These are phyloP conservation scores for Dissophora globulifera DNA, from an alignment of 192 early-diverging fungal species.

Conservation along the genomic window DNA sequence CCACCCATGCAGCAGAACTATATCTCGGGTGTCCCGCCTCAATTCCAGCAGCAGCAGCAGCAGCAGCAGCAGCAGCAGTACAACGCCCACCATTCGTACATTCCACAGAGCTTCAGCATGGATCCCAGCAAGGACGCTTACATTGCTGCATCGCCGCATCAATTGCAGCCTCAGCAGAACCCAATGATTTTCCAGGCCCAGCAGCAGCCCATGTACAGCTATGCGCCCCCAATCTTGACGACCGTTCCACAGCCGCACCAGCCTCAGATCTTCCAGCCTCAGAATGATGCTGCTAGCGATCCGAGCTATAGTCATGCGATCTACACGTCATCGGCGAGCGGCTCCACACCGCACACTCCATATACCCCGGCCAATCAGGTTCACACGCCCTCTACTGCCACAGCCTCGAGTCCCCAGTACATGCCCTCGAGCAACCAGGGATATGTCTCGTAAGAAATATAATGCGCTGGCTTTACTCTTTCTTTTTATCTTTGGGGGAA, in stretches of 20 bases:
- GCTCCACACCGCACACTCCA: conserved; percentile 2
- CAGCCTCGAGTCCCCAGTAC: conserved; percentile 20
- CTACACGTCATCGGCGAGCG: conserved; percentile 2
- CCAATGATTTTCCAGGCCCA: not conserved
- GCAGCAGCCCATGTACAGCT: not conserved
- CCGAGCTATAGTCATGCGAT: conserved; percentile 1
- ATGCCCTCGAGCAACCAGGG: conserved; percentile 1
- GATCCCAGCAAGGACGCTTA: no score
- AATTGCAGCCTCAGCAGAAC: conserved; percentile 1
- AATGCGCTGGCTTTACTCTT: no score
- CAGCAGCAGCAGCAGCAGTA: conserved; percentile 28
- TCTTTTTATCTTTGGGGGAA: no score
- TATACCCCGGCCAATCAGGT: conserved; percentile 22
- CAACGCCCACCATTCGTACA: conserved; percentile 5
- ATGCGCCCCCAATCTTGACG: conserved; percentile 4
- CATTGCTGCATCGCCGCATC: no score
- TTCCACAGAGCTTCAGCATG: not conserved
- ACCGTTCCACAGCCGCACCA: not conserved
- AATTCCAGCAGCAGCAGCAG: not conserved
- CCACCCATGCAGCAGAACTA: conserved; percentile 9
- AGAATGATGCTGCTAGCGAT: not conserved
- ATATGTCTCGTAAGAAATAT: conserved; percentile 9
- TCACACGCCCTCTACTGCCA: conserved; percentile 2
- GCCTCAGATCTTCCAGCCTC: conserved; percentile 30
- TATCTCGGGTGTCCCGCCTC: not conserved